Evolutionary conservation across 805 yeast species (phyloP), one percentile per base, ranked within the genome.

Genomic region (Pichia nanzhaoensis): DNA sequence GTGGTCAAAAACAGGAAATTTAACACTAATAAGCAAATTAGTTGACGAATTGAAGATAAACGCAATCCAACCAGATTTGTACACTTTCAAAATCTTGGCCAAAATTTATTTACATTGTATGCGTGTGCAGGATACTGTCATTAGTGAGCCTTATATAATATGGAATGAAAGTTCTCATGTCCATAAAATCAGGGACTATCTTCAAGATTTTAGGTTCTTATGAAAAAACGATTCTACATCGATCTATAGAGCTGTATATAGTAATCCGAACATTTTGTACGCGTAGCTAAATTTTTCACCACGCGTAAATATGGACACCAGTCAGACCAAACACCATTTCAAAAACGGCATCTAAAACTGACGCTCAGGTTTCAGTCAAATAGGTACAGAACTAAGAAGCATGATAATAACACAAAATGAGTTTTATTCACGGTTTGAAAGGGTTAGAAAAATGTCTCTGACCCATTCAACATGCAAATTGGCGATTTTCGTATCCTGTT

Each of bases 391-490:
- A 2, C 13, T 20, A 20, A 35, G 3, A 16, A 20, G 10, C 5
- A 91, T 91, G 99, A 80, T 82, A 60, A 75, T 90, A 46, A 72
- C 77, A 40, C 86, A 95, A 13, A 70, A 74, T 30, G 75, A 83
- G 61, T 86, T 84, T 61, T 73, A 77, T 14, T 67, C 64, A 50
- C 82, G 84, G 12, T 89, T 88, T 64, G 72, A 75, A 42, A 80
- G 75, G 42, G 81, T 91, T 49, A 71, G 79, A 54, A 68, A 71
- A 45, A 75, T 84, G n/a, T 82, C 95, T 3, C 65, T 87, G 43
- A 82, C 95, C 13, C 97, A 90, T 62, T 83, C 96, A n/a, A 83
- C 96, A 5, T 93, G 97, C 61, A 84, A 85, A 56, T 66, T 90
- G 47, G 88, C 86, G 21, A 69, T 93, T 9, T 88, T 91, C 60